Evolutionary conservation across 1,284 basidiomycete genomes (phyloP).

Genomic region (Tilletiaria anomala): DNA sequence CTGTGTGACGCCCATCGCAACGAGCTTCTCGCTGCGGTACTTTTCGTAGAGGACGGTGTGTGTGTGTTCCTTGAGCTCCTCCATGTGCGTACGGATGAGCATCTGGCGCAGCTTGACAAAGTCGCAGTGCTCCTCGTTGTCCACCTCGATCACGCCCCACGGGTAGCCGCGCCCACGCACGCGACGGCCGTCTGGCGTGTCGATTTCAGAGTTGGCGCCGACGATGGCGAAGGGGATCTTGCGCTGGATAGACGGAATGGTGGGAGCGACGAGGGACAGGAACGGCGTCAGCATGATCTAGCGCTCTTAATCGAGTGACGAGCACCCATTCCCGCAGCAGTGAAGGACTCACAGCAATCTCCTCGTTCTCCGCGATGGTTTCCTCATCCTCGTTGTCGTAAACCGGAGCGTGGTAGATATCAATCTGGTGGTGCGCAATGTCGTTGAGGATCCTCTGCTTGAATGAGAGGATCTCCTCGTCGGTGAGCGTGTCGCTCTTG

Average conservation of each 20-base stretch:
- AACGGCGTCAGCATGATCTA: no score
- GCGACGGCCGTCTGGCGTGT: constrained; percentile 32
- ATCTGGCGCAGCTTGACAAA: constrained; percentile 40
- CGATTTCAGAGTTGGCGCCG: constrained; percentile 33
- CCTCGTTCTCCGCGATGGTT: constrained; percentile 33
- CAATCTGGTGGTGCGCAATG: constrained; percentile 35
- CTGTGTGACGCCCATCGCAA: constrained; percentile 32
- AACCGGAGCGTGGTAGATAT: constrained; percentile 35
- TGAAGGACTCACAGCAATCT: no score
- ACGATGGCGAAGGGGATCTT: constrained; percentile 38
- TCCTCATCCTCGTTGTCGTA: constrained; percentile 36
- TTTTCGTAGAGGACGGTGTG: constrained; percentile 34
- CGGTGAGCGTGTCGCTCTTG: constrained; percentile 37
- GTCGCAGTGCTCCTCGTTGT: constrained; percentile 39
- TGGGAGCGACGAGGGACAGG: no score
- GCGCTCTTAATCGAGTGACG: no score
- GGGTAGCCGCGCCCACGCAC: constrained; percentile 37
- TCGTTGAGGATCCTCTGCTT: constrained; percentile 36
- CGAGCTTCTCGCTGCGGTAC: constrained; percentile 34
- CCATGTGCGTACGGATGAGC: constrained; percentile 39
- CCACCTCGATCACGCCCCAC: constrained; percentile 38
- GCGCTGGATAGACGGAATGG: constrained; percentile 13
- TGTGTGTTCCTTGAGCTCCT: constrained; percentile 38
- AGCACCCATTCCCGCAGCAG: no score
- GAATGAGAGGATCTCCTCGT: constrained; percentile 28